Percentiles rank a stretch among this genome's conserved stretches.
Evolutionary conservation across 2,329 filamentous ascomycete genomes (phyloP).

Genomic region (Didymella exigua): DNA sequence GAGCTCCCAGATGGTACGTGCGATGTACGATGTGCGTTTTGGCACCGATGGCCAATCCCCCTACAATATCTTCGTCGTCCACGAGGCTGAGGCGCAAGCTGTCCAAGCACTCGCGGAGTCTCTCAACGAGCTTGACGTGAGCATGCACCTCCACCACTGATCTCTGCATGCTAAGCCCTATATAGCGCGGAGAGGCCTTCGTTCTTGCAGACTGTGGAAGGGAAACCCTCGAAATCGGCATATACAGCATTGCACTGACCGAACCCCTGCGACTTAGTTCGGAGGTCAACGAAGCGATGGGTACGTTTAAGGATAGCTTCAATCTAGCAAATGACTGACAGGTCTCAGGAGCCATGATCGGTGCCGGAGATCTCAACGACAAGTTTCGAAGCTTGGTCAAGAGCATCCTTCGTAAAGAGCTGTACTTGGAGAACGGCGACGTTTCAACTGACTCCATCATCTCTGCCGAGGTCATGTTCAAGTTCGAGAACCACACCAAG

Average conservation of each 20-base stretch:
- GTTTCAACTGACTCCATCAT: slow-evolving; percentile 12
- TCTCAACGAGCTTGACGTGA: not conserved
- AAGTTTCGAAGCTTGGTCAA: slow-evolving; percentile 4
- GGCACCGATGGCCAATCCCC: not conserved
- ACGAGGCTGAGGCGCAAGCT: slow-evolving; percentile 28
- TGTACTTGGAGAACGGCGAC: slow-evolving; percentile 7
- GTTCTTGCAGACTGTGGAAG: slow-evolving; percentile 23
- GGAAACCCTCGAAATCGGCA: slow-evolving; percentile 20
- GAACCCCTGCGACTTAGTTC: slow-evolving; percentile 18
- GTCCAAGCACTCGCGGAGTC: slow-evolving; percentile 5
- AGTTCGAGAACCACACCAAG: slow-evolving; percentile 19
- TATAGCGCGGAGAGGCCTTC: slow-evolving; percentile 18
- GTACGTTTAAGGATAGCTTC: not conserved
- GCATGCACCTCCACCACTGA: not conserved
- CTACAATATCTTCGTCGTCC: slow-evolving; percentile 22
- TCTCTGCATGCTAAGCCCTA: not conserved
- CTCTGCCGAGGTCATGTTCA: slow-evolving; percentile 13
- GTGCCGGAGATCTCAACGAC: slow-evolving; percentile 12
- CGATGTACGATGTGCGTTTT: slow-evolving; percentile 13
- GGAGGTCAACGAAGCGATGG: slow-evolving; percentile 13
- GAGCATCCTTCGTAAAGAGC: not conserved
- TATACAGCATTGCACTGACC: slow-evolving; percentile 10
- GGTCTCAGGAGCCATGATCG: slow-evolving; percentile 9
- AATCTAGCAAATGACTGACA: not conserved
- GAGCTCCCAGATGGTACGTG: slow-evolving; percentile 7